Conservation (phyloP, 1,284 basidiomycete species). For the Gymnopus androsaceus region DNA sequence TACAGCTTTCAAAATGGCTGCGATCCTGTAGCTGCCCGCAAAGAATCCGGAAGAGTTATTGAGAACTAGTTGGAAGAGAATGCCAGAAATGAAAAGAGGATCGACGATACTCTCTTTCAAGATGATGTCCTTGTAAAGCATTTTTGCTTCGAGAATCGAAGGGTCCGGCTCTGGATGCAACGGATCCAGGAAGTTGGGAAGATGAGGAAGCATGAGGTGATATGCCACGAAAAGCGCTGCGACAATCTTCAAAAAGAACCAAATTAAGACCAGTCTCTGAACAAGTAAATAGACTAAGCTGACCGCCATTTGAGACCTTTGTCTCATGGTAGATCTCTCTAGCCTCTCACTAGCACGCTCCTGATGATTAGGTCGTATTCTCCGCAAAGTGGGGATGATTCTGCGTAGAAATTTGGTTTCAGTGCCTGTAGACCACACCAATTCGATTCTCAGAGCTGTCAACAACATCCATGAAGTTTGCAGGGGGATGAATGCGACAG, state of each 20-base stretch:
- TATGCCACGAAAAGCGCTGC: background rate
- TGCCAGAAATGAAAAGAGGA: constrained; percentile 25
- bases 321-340: background rate
- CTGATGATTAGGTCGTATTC: background rate
- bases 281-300: background rate
- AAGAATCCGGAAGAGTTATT: constrained; percentile 29
- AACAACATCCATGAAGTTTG: constrained; percentile 3
- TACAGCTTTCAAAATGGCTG: constrained; percentile 17
- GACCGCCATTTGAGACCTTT: background rate
- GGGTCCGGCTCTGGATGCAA: background rate
- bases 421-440: background rate
- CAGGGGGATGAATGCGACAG: background rate
- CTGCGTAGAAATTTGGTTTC: background rate
- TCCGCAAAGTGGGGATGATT: background rate
- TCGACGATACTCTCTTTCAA: constrained; percentile 8
- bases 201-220: background rate
- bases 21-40: constrained; percentile 29
- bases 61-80: constrained; percentile 29
- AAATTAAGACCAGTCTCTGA: background rate
- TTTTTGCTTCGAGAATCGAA: constrained; percentile 1
- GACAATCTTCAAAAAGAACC: background rate
- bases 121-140: background rate
- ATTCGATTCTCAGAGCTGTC: constrained; percentile 5
- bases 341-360: constrained; percentile 8
- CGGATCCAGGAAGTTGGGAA: background rate